Percentiles rank a stretch among this genome's conserved stretches.
These are phyloP conservation scores for Heliamphora pulchella DNA, from an alignment of 179 eudicot species.

Conservation along the genomic window DNA sequence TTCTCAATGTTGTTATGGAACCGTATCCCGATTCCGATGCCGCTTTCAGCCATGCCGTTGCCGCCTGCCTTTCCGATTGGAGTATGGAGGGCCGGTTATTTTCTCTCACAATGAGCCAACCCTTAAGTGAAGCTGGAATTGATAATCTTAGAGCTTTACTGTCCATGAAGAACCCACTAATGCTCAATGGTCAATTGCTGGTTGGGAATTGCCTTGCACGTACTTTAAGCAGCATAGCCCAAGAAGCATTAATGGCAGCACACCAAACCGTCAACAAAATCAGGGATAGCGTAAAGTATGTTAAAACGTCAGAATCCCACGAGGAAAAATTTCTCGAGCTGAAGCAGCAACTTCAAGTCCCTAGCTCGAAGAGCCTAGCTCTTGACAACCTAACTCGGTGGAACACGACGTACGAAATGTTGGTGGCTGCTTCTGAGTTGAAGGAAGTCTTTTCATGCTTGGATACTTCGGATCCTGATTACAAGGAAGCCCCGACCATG, in stretches of 20 bases:
- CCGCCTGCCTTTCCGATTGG: constrained; percentile 86
- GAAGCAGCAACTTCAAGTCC: constrained; percentile 81
- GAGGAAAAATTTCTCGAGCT: constrained; percentile 79
- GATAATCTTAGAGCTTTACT: constrained; percentile 55
- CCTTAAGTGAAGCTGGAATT: constrained; percentile 30
- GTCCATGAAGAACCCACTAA: constrained; percentile 62
- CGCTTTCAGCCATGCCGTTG: constrained; percentile 72
- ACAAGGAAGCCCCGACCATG: constrained; percentile 60
- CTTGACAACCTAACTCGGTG: constrained; percentile 66
- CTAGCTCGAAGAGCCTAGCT: constrained; percentile 51
- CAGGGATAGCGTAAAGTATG: constrained; percentile 80
- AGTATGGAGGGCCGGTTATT: constrained; percentile 62
- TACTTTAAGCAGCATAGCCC: constrained; percentile 66
- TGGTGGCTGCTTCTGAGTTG: constrained; percentile 71
- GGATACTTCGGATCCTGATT: constrained; percentile 72
- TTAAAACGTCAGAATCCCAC: constrained; percentile 63
- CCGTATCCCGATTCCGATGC: constrained; percentile 70
- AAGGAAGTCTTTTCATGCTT: constrained; percentile 82
- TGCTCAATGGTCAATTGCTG: constrained; percentile 68
- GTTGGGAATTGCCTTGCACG: constrained; percentile 70
- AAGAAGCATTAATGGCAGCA: constrained; percentile 45
- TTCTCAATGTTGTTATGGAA: constrained; percentile 80
- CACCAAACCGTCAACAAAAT: constrained; percentile 53
- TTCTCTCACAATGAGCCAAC: constrained; percentile 63
- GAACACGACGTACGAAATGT: constrained; percentile 93